A percentile compares a stretch with the other conserved stretches of the same genome.
These are phyloP conservation scores for Neocallimastix lanati DNA, from an alignment of 192 early-diverging fungal species.

Conservation along the genomic window DNA sequence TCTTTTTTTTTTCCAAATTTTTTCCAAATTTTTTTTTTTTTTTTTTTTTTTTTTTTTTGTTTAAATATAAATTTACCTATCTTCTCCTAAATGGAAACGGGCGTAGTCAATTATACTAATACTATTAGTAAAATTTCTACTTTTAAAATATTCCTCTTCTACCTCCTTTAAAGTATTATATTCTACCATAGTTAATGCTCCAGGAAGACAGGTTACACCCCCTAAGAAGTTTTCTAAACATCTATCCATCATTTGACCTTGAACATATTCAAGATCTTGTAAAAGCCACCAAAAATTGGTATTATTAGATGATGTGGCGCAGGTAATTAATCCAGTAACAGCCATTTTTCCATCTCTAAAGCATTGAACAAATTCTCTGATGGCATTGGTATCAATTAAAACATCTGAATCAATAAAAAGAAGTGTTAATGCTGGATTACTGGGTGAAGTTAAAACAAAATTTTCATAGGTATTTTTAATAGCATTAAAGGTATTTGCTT, in stretches of 20 bases:
- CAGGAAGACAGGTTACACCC: conserved; percentile 17
- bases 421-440: not conserved
- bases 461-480: conserved; percentile 2
- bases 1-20: too few relatives aligned
- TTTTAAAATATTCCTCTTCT: conserved; percentile 14
- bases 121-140: conserved; percentile 7
- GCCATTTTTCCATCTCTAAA: conserved; percentile 10
- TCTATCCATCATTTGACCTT: conserved; percentile 15
- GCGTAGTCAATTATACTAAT: conserved; percentile 16
- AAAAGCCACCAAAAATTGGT: conserved; percentile 10
- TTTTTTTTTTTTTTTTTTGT: not conserved
- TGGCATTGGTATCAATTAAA: conserved; percentile 7
- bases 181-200: conserved; percentile 17
- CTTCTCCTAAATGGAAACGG: conserved; percentile 21
- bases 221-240: conserved; percentile 14
- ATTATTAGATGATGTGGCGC: not conserved
- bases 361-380: conserved; percentile 11
- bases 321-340: conserved; percentile 15
- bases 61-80: conserved; percentile 2
- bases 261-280: conserved; percentile 25
- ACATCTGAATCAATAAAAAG: conserved; percentile 31
- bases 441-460: not conserved
- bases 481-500: conserved; percentile 15
- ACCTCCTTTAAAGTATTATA: conserved; percentile 7
- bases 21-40: not conserved